Base-by-base conservation (phyloP, 345 rosid genomes). In the Eucalyptus albens region DNA sequence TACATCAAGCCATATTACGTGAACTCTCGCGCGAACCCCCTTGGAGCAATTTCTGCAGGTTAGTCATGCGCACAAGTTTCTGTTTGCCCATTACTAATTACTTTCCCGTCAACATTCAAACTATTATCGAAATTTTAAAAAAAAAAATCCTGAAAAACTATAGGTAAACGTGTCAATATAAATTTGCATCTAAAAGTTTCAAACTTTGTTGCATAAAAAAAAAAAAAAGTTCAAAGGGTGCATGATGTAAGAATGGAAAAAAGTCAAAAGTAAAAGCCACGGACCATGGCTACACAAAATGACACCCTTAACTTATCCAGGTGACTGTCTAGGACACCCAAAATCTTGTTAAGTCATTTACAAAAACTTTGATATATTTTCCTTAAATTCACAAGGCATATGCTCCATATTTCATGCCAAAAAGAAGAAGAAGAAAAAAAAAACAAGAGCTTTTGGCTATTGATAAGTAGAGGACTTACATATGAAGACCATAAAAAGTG, bases 41-140 rank as follows among this genome's bases (percentile, higher is more conserved):
- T 92, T 67, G 87, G 72, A 85, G 92, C 92, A 45, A 90, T 90
- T 37, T 88, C 92, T 87, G 65, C 92, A 49, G 95, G 97, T 95
- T 55, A 89, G 53, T 50, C 24, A 29, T 80, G 47, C 40, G 47
- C 83, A 10, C 15, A 16, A 37, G 83, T 72, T 72, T 37, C 45
- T 5, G 45, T 37, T 72, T 72, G 26, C 26, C 4, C 26, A 17
- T 1, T 9, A 19, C 26, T 72, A 2, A 17, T 72, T 72, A 72
- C 44, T 33, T 33, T 72, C 82, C 44, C 26, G 4, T 72, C 44
- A 16, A 72, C 42, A 37, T 37, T 19, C 45, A 72, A 37, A 37
- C 13, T 21, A 19, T 37, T 33, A 69, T 69, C 40, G 7, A 31
- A 17, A 69, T 33, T 69, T 69, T 0, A 5, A 69, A 69, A 53